phyloP scores from a whole-genome alignment of 768 basidiomycete species.

The Thelephora aurantiotincta region DNA sequence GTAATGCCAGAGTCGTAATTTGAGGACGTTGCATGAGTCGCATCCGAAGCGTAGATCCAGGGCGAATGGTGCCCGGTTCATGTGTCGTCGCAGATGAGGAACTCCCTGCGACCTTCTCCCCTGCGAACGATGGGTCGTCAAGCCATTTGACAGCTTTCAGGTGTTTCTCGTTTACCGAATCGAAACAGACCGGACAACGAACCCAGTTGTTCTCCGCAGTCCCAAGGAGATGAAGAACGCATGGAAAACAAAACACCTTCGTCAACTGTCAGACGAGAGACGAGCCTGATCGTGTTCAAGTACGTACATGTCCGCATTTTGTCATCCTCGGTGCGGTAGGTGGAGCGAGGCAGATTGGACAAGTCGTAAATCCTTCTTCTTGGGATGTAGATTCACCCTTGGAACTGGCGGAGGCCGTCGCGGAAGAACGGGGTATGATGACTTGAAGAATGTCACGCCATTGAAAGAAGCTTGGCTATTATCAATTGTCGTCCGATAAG shows the following conservation, averaged over 20 bases:
- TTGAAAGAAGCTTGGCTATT: conserved; percentile 64
- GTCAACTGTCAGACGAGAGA: conserved; percentile 4
- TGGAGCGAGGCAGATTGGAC: conserved; percentile 91
- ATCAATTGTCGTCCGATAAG: conserved; percentile 4
- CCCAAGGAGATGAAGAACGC: conserved; percentile 82
- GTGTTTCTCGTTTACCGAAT: conserved; percentile 80
- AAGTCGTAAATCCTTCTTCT: conserved; percentile 55
- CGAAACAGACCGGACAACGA: conserved; percentile 92
- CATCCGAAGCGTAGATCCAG: conserved; percentile 61
- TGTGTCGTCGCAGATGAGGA: conserved; percentile 34
- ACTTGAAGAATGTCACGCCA: conserved; percentile 95
- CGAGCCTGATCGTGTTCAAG: conserved; percentile 1
- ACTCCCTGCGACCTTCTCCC: conserved; percentile 17
- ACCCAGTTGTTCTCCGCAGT: conserved; percentile 83
- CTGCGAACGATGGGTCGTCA: conserved; percentile 31
- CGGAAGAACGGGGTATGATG: conserved; percentile 75
- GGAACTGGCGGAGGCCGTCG: conserved; percentile 49
- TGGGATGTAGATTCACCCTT: conserved; percentile 25
- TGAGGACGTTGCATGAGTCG: conserved; percentile 86
- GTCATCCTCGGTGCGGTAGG: conserved; percentile 89
- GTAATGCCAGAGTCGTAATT: conserved; percentile 89
- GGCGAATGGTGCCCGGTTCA: conserved; percentile 25
- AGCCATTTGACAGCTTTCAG: conserved; percentile 92
- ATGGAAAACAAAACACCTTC: conserved; percentile 90
- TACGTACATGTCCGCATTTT: conserved; percentile 91